Conservation (phyloP, 2,329 filamentous ascomycete genomes). For the Fusarium sambucinum region DNA sequence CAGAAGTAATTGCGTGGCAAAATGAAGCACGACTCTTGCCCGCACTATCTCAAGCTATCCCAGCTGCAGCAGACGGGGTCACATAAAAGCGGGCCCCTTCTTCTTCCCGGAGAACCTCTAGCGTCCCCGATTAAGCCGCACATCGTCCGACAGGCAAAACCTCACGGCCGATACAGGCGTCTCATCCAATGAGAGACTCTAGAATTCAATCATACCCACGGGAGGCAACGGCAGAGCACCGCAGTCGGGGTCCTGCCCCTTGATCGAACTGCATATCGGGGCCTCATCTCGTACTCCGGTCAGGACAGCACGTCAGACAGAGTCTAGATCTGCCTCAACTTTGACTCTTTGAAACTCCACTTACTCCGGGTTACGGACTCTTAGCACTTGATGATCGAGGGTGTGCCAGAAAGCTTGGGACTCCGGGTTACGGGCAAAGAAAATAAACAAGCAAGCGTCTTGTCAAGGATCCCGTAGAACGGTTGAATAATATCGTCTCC, state of each 20-base stretch:
- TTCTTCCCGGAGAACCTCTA: conserved; percentile 28
- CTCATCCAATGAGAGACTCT: conserved; percentile 23
- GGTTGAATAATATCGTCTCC: background rate
- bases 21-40: conserved; percentile 15
- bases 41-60: conserved; percentile 23
- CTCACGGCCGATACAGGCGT: conserved; percentile 23
- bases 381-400: conserved; percentile 3
- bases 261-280: conserved; percentile 24
- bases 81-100: conserved; percentile 15
- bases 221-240: conserved; percentile 24
- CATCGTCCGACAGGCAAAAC: conserved; percentile 19
- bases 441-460: background rate
- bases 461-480: background rate
- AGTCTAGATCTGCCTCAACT: conserved; percentile 15
- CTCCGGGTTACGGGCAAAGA: background rate
- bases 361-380: conserved; percentile 29
- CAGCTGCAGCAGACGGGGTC: conserved; percentile 26
- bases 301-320: conserved; percentile 11
- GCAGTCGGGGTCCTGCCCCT: conserved; percentile 14
- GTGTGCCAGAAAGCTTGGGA: background rate
- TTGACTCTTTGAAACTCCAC: conserved; percentile 29
- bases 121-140: conserved; percentile 34
- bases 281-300: conserved; percentile 18
- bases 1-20: conserved; percentile 21
- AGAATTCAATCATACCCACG: conserved; percentile 17